Conservation (phyloP, 2,329 filamentous ascomycete genomes). For the Leptodontidium sp. region DNA sequence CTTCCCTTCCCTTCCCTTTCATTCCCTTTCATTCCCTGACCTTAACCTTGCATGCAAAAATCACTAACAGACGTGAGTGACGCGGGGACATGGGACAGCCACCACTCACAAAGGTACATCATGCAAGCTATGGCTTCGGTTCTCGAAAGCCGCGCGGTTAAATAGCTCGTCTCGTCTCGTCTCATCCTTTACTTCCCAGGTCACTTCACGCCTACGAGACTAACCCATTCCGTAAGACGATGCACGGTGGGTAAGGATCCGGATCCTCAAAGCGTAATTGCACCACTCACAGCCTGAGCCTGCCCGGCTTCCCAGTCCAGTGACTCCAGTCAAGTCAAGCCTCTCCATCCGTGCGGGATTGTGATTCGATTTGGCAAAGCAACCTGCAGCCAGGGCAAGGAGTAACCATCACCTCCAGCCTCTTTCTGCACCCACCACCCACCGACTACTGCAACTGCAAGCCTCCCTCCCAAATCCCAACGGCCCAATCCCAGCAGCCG, state of each 20-base stretch:
- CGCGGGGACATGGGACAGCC: neutral
- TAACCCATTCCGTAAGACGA: conserved; percentile 9
- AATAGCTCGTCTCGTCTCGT: conserved; percentile 17
- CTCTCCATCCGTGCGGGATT: conserved; percentile 6
- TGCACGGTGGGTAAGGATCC: conserved; percentile 7
- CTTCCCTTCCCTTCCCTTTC: neutral
- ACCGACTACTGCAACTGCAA: neutral
- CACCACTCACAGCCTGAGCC: neutral
- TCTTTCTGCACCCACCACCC: neutral
- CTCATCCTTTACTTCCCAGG: neutral
- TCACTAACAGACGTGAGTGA: neutral
- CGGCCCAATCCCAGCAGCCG: conserved; percentile 13
- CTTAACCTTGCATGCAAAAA: conserved; percentile 3
- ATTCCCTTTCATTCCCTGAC: neutral
- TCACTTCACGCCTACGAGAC: neutral
- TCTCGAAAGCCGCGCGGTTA: conserved; percentile 20
- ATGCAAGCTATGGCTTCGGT: conserved; percentile 8
- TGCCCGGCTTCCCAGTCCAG: neutral
- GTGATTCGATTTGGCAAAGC: conserved; percentile 5
- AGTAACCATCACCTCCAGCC: conserved; percentile 3
- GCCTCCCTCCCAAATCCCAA: conserved; percentile 9
- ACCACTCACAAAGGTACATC: neutral
- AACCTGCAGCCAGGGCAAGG: neutral
- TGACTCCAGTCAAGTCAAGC: conserved; percentile 1
- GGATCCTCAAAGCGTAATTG: conserved; percentile 11